Conservation (phyloP, 306 rosid genomes). For the Glycyrrhiza uralensis region DNA sequence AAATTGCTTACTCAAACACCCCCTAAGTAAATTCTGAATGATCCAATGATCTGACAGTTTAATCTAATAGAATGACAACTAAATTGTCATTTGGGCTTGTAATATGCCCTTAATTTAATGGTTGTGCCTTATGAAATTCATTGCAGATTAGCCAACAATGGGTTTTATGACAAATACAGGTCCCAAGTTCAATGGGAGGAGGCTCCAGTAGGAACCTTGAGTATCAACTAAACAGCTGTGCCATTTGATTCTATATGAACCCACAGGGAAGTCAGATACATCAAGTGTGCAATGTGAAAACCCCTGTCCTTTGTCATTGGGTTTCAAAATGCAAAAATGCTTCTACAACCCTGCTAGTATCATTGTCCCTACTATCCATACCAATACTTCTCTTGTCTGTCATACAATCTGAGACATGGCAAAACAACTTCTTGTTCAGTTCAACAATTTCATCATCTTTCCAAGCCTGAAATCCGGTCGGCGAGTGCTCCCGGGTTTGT, state of each 20-base stretch:
- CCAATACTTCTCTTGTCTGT: background rate
- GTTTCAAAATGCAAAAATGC: constrained; percentile 35
- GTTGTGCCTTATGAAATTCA: background rate
- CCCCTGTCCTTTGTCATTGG: constrained; percentile 59
- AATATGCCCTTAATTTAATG: background rate
- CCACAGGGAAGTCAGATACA: constrained; percentile 53
- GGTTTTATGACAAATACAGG: constrained; percentile 44
- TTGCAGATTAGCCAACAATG: background rate
- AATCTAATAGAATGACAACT: background rate
- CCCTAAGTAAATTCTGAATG: background rate
- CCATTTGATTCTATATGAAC: constrained; percentile 67
- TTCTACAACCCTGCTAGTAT: constrained; percentile 18
- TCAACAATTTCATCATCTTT: background rate
- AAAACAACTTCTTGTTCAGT: constrained; percentile 7
- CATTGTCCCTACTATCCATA: background rate
- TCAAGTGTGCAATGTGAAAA: constrained; percentile 66
- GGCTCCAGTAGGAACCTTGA: constrained; percentile 49
- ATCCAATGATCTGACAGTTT: background rate
- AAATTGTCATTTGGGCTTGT: background rate
- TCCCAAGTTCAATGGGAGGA: constrained; percentile 55
- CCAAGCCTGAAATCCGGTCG: background rate
- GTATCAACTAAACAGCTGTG: constrained; percentile 50
- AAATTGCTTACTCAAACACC: no score
- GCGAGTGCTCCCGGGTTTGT: background rate
- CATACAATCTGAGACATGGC: constrained; percentile 34